Conservation (phyloP, 2,329 filamentous ascomycete species). For the Verticillium zaregamsianum region DNA sequence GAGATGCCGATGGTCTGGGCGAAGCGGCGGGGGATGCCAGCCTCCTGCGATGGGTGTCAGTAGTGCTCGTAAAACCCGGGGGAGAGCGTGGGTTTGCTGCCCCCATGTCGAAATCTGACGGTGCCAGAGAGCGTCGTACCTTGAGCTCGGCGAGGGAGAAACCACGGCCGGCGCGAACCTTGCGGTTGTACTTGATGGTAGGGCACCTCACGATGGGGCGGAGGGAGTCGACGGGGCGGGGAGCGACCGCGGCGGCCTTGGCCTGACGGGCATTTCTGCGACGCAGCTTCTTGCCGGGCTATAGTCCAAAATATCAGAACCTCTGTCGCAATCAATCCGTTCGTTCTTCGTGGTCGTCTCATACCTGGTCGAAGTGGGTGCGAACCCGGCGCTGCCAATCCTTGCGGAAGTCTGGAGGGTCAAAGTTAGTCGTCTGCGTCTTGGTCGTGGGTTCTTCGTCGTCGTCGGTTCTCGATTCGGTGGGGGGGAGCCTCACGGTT, state of each 20-base stretch:
- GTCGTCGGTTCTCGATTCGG: slow-evolving; percentile 18
- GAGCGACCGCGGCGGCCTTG: slow-evolving; percentile 93
- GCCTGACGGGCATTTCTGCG: slow-evolving; percentile 86
- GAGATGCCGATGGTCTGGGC: slow-evolving; percentile 95
- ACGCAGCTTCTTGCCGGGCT: slow-evolving; percentile 95
- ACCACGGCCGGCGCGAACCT: slow-evolving; percentile 91
- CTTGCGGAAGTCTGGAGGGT: slow-evolving; percentile 85
- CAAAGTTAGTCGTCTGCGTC: slow-evolving; percentile 33
- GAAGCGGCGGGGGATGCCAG: slow-evolving; percentile 89
- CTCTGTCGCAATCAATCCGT: slow-evolving; percentile 14
- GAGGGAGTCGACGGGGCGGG: slow-evolving; percentile 95
- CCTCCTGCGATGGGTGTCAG: slow-evolving; percentile 58
- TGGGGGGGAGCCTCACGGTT: slow-evolving; percentile 65
- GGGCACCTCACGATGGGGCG: slow-evolving; percentile 96
- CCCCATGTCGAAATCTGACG: neutral
- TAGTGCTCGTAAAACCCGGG: neutral
- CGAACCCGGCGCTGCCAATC: slow-evolving; percentile 99
- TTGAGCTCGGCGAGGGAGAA: slow-evolving; percentile 98
- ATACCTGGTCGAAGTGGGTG: slow-evolving; percentile 99
- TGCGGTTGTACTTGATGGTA: slow-evolving; percentile 98
- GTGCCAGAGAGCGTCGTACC: slow-evolving; percentile 51
- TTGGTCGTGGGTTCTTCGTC: slow-evolving; percentile 23
- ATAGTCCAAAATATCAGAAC: slow-evolving; percentile 18
- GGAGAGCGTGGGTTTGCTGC: neutral
- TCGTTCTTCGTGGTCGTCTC: slow-evolving; percentile 12